Base-by-base conservation (phyloP, 371 early-diverging fungal species). In the Mortierella sp. region DNA sequence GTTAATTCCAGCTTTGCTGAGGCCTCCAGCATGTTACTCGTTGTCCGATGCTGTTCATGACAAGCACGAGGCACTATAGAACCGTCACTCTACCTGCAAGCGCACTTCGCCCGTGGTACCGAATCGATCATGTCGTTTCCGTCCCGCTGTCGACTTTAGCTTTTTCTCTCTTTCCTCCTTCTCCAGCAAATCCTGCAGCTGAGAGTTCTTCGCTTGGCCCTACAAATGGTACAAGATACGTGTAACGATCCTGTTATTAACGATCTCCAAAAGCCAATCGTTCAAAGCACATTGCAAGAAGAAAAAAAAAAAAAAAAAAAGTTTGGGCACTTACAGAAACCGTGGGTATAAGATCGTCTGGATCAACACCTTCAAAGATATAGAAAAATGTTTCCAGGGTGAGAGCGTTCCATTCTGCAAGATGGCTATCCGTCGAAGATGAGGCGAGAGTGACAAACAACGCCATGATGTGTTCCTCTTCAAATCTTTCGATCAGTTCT, bases 321-420 rank as follows among this genome's bases (percentile, higher is more conserved):
- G 23, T 30, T 41, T 1, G 41, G 6, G n/a, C 39, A 43, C 78
- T 55, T 66, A 62, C 71, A 31, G 52, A 46, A 12, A 62, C 19
- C 0, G 56, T 14, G 0, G 78, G 65, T 31, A 82, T 76, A 9
- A 88, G 71, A 7, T 82, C 82, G 13, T 81, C 84, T 8, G 89
- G 82, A 31, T 82, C 80, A 8, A 86, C 80, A 16, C 84, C 78
- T 13, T 79, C 42, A 42, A 90, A 82, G 5, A 93, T 54, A 57
- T 88, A 80, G 64, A 85, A 90, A 10, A 90, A 58, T 0, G 88
- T 86, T 58, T 93, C 92, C 52, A 90, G 65, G 1, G 89, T 79
- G 14, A 89, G 73, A 5, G 86, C 66, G 60, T 91, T 93, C 85
- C 87, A 91, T 43, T 88, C 90, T 18, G 82, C 47, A 18, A 80